Conservation (phyloP, 1,284 basidiomycete genomes). For the Mycena sp. region DNA sequence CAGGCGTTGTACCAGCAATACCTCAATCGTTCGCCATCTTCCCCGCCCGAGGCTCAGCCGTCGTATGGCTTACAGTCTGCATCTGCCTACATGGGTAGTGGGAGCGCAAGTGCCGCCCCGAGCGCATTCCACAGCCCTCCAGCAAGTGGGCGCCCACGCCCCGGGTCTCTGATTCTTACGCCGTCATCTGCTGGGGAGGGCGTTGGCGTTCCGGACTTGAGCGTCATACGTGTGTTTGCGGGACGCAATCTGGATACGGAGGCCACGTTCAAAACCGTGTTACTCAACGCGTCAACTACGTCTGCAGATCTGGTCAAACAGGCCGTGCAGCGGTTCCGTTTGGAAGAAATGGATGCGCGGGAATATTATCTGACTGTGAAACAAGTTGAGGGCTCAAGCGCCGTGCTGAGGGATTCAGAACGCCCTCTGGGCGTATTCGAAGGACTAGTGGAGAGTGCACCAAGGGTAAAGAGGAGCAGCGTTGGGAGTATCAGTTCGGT, state of each 20-base stretch:
- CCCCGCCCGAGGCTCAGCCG: conserved; percentile 75
- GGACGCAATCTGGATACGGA: conserved; percentile 90
- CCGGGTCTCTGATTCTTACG: conserved; percentile 77
- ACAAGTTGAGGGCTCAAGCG: conserved; percentile 85
- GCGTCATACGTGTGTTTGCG: conserved; percentile 94
- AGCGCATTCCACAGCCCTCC: conserved; percentile 55
- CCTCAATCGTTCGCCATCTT: conserved; percentile 81
- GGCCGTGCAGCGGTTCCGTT: conserved; percentile 92
- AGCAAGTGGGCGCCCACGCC: conserved; percentile 60
- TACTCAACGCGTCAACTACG: conserved; percentile 89
- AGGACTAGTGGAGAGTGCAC: conserved; percentile 81
- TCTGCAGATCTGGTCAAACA: conserved; percentile 88
- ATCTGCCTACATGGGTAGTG: conserved; percentile 56
- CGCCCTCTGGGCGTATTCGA: conserved; percentile 91
- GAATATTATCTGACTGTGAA: conserved; percentile 95
- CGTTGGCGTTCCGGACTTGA: conserved; percentile 83
- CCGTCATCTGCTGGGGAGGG: conserved; percentile 67
- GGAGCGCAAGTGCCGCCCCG: conserved; percentile 41
- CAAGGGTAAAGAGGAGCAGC: conserved; percentile 91
- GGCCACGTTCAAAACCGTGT: conserved; percentile 97
- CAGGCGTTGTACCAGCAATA: conserved; percentile 92
- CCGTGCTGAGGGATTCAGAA: conserved; percentile 75
- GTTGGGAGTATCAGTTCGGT: conserved; percentile 95
- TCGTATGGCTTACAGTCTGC: conserved; percentile 76
- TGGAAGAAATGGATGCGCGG: conserved; percentile 68